phyloP scores from a whole-genome alignment of 2,329 filamentous ascomycete genomes.

The Microsporum canis region DNA sequence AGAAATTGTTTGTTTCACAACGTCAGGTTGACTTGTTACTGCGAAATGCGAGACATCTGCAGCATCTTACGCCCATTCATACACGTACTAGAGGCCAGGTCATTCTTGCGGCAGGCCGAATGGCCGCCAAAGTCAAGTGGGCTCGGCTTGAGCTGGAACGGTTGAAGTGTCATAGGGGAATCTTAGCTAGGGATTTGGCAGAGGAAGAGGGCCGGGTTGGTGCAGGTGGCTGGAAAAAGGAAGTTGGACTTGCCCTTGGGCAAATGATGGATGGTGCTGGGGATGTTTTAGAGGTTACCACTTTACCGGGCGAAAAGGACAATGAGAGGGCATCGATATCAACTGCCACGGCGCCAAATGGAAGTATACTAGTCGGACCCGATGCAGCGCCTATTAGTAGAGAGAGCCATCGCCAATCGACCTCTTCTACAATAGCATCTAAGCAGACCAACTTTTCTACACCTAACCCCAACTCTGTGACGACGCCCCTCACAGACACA shows the following conservation, averaged over 20 bases:
- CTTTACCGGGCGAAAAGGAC: background rate
- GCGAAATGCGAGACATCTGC: constrained; percentile 79
- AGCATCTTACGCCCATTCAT: constrained; percentile 80
- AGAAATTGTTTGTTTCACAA: constrained; percentile 60
- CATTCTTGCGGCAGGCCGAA: constrained; percentile 68
- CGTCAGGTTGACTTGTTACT: constrained; percentile 73
- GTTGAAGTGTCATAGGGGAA: constrained; percentile 79
- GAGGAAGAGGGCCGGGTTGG: constrained; percentile 46
- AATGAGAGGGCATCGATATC: background rate
- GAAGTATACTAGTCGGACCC: background rate
- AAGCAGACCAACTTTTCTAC: background rate
- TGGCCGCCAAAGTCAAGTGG: constrained; percentile 87
- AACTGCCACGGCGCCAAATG: background rate
- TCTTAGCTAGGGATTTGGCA: constrained; percentile 71
- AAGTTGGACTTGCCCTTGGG: constrained; percentile 19
- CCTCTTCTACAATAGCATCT: background rate
- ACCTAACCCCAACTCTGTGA: background rate
- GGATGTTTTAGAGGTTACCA: constrained; percentile 6
- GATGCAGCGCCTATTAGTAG: background rate
- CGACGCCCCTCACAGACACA: constrained; percentile 17
- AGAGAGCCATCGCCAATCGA: background rate
- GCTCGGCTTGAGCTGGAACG: constrained; percentile 89
- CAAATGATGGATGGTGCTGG: constrained; percentile 13
- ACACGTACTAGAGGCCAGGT: constrained; percentile 80
- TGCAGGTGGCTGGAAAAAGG: constrained; percentile 2